Evolutionary conservation across 1,139 yeast genomes (phyloP), one percentile per base, ranked within the genome.

Genomic region (Geotrichum histeridarum): DNA sequence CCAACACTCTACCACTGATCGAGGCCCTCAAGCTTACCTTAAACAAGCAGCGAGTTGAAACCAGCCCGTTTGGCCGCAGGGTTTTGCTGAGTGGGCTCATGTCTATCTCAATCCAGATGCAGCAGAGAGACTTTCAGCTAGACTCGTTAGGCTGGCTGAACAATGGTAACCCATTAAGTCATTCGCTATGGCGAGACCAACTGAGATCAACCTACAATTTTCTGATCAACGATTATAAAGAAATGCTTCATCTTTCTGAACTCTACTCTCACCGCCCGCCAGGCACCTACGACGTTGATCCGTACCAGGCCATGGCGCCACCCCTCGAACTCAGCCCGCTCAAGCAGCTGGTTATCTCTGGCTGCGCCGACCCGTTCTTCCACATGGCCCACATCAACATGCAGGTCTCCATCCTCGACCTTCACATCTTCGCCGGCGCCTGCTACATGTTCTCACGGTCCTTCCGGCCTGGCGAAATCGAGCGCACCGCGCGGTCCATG

Each of bases 21-120:
- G 73, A 73, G 2, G 84, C 83, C 2, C 69, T 85, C 56, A 81
- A 81, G 60, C 76, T 74, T 59, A 64, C 83, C 11, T 70, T 85
- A 53, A 80, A 81, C 59, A 76, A 81, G 55, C 74, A 76, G 50
- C 76, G 75, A n/a, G 78, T 80, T 1, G 69, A 72, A 11, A 75
- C 82, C 0, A 72, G 74, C 30, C 67, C 77, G 8, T 80, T 86
- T 67, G 86, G 89, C 2, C 77, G 82, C 54, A 81, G 83, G 59
- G 79, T 86, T 2, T 66, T 87, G 38, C 70, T 86, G 33, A 83
- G 88, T 1, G 95, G 95, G 0, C 69, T 87, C 53, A 72, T 84
- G 50, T 82, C 91, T 1, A 75, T 86, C 27, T 76, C 84, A 78
- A 76, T 79, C 63, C 87, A 85, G 70, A 80, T 86, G 79, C 91